Evolutionary conservation across 2,329 filamentous ascomycete genomes (phyloP), one percentile per base, ranked within the genome.

Genomic region (Lecanoromycetidae sp.): DNA sequence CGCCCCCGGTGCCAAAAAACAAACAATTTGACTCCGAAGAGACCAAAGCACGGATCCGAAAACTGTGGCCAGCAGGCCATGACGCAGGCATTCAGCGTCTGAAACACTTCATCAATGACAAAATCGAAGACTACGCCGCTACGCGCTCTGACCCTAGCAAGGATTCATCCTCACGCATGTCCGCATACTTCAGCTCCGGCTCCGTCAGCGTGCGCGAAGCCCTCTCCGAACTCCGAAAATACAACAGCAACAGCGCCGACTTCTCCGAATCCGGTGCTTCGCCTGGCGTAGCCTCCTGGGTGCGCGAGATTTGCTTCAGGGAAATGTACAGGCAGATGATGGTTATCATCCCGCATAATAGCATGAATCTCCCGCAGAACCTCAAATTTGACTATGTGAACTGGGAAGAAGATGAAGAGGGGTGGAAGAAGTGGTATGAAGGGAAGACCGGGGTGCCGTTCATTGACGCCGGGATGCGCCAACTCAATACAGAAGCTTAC

Each of bases 341-440:
- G 5, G 56, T 71, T 45, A 61, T 59, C 9, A 69, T 65, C 0
- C 70, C 70, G 0, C 70, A 74, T 47, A 70, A 64, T 3, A 60
- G 60, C 13, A 72, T 74, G 68, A 72, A 71, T 30, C 54, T 72
- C 1, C 70, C 70, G 0, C 60, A 73, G 17, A 73, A 73, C 45
- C 71, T 73, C 50, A 68, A 72, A 47, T 68, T 67, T 33, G 68
- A 72, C 19, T 50, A 69, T 15, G 81, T 94, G 42, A 66, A 75
- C 39, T 73, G 70, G 71, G 69, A 72, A 55, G 63, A 71, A 9
- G 70, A 72, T 48, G 60, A 69, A 34, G 68, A 70, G 51, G 69
- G 68, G 3, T 72, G 68, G 61, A 57, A 69, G 49, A 69, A 69
- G 45, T 72, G 69, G 70, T 66, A 61, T 49, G 60, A 68, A 37